Evolutionary conservation across 2,329 filamentous ascomycete species (phyloP), one percentile per base, ranked within the genome.

Genomic region (Daldinia sp.): DNA sequence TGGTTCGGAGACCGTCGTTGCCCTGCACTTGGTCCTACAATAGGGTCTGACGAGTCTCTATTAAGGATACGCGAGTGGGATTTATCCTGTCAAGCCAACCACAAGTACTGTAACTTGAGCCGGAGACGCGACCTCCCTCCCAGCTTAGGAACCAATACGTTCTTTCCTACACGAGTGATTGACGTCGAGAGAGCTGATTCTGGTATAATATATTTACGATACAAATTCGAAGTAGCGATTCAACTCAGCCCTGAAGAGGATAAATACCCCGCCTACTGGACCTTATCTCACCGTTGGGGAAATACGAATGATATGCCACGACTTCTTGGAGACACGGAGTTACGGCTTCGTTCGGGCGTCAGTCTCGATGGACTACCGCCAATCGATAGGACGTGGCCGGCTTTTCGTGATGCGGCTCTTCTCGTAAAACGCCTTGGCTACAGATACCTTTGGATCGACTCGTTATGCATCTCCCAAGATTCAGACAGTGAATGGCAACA

Each of bases 251-350:
- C 12, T 0, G 13, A 30, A 1, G n/a, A 23, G 37, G 4, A n/a
- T 3, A 50, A 15, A 18, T 53, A 46, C 53, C 57, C 63, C 3
- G 12, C 3, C 1, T 65, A 65, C 18, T 65, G 58, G 63, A 61
- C 63, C 2, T 13, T 65, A 12, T 65, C 10, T 23, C 60, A n/a
- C 54, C 63, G 58, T 6, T 65, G 58, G 63, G 63, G 58, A 13
- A 42, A 60, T 6, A 18, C 57, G 2, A 12, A 9, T 30, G 20
- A 41, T 15, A 44, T 57, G 26, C 26, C n/a, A 35, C 41, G 50
- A 15, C 58, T 65, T 30, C 23, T 42, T 0, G 46, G 23, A n/a
- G 28, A 33, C 13, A 65, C 63, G 23, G 63, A 61, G 37, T 7
- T 2, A 9, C n/a, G 12, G 6, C 35, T 65, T 12, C 63, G 33